Evolutionary conservation across 2,329 filamentous ascomycete species (phyloP).

Genomic region (Fusarium tuaranense): DNA sequence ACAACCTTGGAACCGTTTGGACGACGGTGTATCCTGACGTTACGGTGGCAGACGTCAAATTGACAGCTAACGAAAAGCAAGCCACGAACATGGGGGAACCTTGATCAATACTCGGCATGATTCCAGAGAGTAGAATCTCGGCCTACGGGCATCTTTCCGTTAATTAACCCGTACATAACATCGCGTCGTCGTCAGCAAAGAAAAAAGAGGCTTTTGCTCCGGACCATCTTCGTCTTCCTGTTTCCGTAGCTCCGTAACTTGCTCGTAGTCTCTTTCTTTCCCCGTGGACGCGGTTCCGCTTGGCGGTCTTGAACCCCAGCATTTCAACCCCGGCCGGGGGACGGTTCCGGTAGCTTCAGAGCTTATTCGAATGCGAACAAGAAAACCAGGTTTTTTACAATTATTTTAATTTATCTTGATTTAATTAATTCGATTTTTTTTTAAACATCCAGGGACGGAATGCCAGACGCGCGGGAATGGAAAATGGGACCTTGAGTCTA

Average conservation of each 20-base stretch:
- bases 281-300: constrained; percentile 12
- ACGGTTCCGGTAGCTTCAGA: constrained; percentile 16
- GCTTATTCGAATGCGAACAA: constrained; percentile 3
- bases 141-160: background rate
- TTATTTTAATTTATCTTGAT: constrained; percentile 13
- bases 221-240: background rate
- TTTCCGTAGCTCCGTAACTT: constrained; percentile 14
- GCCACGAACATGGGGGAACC: background rate
- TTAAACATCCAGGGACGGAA: constrained; percentile 10
- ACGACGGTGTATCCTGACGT: background rate
- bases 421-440: background rate
- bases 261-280: constrained; percentile 5
- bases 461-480: constrained; percentile 4
- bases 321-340: constrained; percentile 9
- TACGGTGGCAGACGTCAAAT: constrained; percentile 1
- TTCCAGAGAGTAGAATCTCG: background rate
- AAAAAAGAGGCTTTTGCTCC: background rate
- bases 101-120: background rate
- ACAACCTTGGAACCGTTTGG: constrained; percentile 10
- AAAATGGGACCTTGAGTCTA: constrained; percentile 7
- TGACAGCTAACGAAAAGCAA: background rate
- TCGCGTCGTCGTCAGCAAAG: background rate
- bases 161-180: background rate
- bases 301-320: constrained; percentile 10
- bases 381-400: background rate